A percentile compares a stretch with the other conserved stretches of the same genome.
Conservation (phyloP, 2,329 filamentous ascomycete species). For the Colletotrichum gigasporum region DNA sequence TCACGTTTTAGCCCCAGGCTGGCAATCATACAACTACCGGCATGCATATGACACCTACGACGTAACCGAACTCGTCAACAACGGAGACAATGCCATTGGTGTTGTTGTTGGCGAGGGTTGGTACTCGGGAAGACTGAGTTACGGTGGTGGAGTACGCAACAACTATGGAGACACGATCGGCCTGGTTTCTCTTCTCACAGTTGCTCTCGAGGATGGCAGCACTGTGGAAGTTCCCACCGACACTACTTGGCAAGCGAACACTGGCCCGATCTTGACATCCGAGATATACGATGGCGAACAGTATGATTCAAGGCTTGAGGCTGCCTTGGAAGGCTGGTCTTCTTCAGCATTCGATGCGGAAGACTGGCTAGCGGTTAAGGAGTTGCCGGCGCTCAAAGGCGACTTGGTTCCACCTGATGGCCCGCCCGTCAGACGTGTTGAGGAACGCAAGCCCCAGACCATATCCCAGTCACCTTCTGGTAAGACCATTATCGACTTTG, state of each 20-base stretch:
- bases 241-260: conserved; percentile 45
- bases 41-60: conserved; percentile 65
- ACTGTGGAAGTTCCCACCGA: conserved; percentile 45
- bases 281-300: conserved; percentile 64
- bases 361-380: conserved; percentile 41
- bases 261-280: conserved; percentile 44
- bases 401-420: conserved; percentile 51
- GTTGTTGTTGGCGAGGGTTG: conserved; percentile 59
- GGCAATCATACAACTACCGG: conserved; percentile 60
- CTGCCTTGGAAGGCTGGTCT: conserved; percentile 41
- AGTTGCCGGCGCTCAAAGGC: conserved; percentile 40
- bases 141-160: conserved; percentile 39
- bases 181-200: conserved; percentile 48
- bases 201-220: conserved; percentile 43
- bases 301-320: conserved; percentile 51
- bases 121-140: conserved; percentile 52
- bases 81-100: conserved; percentile 47
- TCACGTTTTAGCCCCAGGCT: conserved; percentile 58
- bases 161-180: conserved; percentile 51
- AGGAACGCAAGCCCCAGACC: conserved; percentile 39
- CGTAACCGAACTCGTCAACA: conserved; percentile 51
- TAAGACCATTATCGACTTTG: conserved; percentile 62
- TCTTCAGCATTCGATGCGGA: conserved; percentile 36
- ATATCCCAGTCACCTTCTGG: conserved; percentile 48
- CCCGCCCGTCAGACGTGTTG: conserved; percentile 53